Conservation (phyloP, 371 early-diverging fungal genomes). For the Rhizopus delemar region DNA sequence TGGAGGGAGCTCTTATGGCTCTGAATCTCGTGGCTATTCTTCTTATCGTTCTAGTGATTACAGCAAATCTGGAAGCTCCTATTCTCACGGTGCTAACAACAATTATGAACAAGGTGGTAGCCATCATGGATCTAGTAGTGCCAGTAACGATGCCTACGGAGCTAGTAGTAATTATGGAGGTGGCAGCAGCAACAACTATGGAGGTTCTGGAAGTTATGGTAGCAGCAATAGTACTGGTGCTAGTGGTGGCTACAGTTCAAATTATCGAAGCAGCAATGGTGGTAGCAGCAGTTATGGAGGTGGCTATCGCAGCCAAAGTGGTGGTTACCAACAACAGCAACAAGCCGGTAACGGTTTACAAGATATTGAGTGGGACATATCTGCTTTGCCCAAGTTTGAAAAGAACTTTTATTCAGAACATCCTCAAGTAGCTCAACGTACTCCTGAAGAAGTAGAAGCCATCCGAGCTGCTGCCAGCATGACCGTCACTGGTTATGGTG, state of each 20-base stretch:
- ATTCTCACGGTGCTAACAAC: slow-evolving; percentile 26
- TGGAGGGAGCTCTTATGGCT: slow-evolving; percentile 38
- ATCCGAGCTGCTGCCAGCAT: slow-evolving; percentile 71
- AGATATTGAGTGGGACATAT: slow-evolving; percentile 71
- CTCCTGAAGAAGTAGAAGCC: slow-evolving; percentile 61
- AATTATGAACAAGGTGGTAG: slow-evolving; percentile 25
- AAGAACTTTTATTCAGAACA: slow-evolving; percentile 94
- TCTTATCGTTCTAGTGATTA: slow-evolving; percentile 39
- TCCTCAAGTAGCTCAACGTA: slow-evolving; percentile 60
- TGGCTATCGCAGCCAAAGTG: slow-evolving; percentile 44
- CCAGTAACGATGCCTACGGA: slow-evolving; percentile 25
- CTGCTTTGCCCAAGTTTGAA: slow-evolving; percentile 76
- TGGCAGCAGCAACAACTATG: slow-evolving; percentile 18
- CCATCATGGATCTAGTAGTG: slow-evolving; percentile 7
- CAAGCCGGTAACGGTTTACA: slow-evolving; percentile 60
- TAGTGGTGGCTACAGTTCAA: slow-evolving; percentile 21
- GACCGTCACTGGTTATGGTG: slow-evolving; percentile 69
- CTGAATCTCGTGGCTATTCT: slow-evolving; percentile 50
- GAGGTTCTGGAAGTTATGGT: slow-evolving; percentile 30
- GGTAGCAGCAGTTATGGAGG: slow-evolving; percentile 30
- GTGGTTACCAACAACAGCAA: slow-evolving; percentile 59
- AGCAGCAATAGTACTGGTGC: slow-evolving; percentile 21
- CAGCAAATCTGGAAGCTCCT: slow-evolving; percentile 23
- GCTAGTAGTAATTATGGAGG: slow-evolving; percentile 26
- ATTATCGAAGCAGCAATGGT: slow-evolving; percentile 31